Evolutionary conservation across 495 filamentous ascomycete genomes (phyloP), one percentile per base, ranked within the genome.

Genomic region (Xylaria longipes): DNA sequence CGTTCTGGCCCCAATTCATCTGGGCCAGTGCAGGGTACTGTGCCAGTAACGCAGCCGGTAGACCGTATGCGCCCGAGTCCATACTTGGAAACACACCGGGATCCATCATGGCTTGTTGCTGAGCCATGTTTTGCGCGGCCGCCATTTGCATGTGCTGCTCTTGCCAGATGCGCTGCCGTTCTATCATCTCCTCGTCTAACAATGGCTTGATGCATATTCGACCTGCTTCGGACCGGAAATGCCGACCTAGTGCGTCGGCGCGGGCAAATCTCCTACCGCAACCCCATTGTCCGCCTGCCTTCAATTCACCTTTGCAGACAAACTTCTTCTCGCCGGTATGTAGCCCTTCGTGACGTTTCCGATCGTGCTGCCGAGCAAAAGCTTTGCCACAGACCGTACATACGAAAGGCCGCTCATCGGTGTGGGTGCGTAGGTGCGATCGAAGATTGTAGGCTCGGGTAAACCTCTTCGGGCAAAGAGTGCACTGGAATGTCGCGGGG

Each of bases 291-390:
- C 89, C 89, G 39, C 89, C 90, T n/a, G 88, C 86, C 69, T 94
- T 93, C 14, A 99, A 89, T 65, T 94, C 92, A 69, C 96, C 96
- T 48, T 92, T 92, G 81, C 96, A 99, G 69, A 98, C 93, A 77
- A 98, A 99, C 75, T 98, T 98, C 89, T 97, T 97, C 80, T 97
- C 94, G 48, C 94, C 94, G 1, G 91, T 93, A 78, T 97, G 94
- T 5, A 97, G 84, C 17, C 94, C 93, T 82, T 97, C 94, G 80
- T 97, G 94, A 27, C 94, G 88, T 81, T 97, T 97, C 43, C 94
- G 90, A 79, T 97, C 94, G 73, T 97, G 94, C 78, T 97, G 94
- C n/a, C 94, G 90, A 25, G 94, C 94, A 79, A 97, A 97, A 3
- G 96, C 96, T 82, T 99, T 99, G 71, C 94, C 93, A 76, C 96